Base-by-base conservation (phyloP, 75 land plant species). In the Selaginella moellendorffii region DNA sequence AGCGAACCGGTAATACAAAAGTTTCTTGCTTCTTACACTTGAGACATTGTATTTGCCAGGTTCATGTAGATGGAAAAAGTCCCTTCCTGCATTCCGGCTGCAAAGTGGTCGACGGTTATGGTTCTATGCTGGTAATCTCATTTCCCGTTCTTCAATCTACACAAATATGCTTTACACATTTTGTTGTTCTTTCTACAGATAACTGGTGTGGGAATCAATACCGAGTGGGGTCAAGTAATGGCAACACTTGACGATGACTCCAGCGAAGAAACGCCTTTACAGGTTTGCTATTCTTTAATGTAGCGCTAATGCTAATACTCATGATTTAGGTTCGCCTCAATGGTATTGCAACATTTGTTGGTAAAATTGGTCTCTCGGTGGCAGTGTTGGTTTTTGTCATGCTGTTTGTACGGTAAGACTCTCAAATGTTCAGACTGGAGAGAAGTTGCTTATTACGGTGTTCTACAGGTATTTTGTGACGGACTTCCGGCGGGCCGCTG, bases 171-270 rank as follows among this genome's bases (percentile, higher is more conserved):
- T 36, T 36, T 36, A 36, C n/a, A 36, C 46, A n/a, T n/a, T n/a
- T n/a, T 36, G 10, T 56, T 8, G 59, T 2, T 21, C 59, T 56
- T 54, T 28, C 1, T 63, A 61, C 42, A 71, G 74, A 71, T 72
- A 20, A 87, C 92, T 67, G 83, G 78, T 65, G 92, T 84, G 23
- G 92, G 92, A 36, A 64, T 82, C 12, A 76, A 84, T 54, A 87
- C 88, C 56, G 88, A 84, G 54, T 87, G 92, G 92, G 92, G 92
- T 31, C 72, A 79, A 62, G 53, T 84, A 54, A 87, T 87, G 92
- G 92, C 88, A 20, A 79, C 82, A 30, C 75, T 87, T 26, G 79
- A 78, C 63, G 85, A 87, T 28, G 92, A 87, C 66, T 79, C 63
- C 63, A 85, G 79, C 28, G 92, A 84, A 76, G 88, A 87, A 65